Percentiles rank a stretch among this genome's conserved stretches.
Evolutionary conservation across 768 basidiomycete genomes (phyloP).

Genomic region (Xerocomellus chrysenteron): DNA sequence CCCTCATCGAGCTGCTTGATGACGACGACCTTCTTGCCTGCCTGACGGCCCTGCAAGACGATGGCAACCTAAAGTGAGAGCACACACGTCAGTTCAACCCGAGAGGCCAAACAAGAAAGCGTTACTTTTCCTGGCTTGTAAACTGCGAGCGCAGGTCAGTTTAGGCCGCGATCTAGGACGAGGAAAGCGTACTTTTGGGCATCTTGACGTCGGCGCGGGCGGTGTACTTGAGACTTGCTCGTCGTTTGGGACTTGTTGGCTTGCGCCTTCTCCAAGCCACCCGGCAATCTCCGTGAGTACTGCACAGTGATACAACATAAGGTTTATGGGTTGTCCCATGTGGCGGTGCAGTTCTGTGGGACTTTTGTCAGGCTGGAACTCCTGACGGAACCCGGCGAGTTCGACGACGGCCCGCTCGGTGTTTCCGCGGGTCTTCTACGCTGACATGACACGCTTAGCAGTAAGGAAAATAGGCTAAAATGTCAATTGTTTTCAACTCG

Average conservation of each 20-base stretch:
- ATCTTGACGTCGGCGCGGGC: constrained; percentile 39
- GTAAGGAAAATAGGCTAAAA: too few species aligned
- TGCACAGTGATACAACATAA: constrained; percentile 24
- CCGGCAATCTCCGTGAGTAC: constrained; percentile 32
- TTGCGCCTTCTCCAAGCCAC: constrained; percentile 30
- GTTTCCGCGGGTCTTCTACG: background rate
- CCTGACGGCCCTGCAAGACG: constrained; percentile 98
- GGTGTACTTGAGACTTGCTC: constrained; percentile 26
- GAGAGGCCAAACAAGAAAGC: background rate
- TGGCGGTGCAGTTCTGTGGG: background rate
- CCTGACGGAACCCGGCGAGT: background rate
- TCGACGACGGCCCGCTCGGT: background rate
- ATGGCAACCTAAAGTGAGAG: constrained; percentile 72
- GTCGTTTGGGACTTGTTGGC: constrained; percentile 5
- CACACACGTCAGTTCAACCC: constrained; percentile 1
- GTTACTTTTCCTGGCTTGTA: constrained; percentile 93
- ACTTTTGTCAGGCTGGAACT: background rate
- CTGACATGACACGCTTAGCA: too few species aligned
- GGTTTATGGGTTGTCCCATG: background rate
- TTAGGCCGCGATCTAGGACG: background rate
- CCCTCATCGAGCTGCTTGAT: constrained; percentile 98
- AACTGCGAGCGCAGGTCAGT: constrained; percentile 46
- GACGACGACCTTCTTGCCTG: constrained; percentile 98
- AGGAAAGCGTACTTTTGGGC: constrained; percentile 37
- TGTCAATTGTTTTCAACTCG: too few species aligned